Evolutionary conservation across 1,139 yeast genomes (phyloP), one percentile per base, ranked within the genome.

Genomic region (Yamadazyma blattariae): DNA sequence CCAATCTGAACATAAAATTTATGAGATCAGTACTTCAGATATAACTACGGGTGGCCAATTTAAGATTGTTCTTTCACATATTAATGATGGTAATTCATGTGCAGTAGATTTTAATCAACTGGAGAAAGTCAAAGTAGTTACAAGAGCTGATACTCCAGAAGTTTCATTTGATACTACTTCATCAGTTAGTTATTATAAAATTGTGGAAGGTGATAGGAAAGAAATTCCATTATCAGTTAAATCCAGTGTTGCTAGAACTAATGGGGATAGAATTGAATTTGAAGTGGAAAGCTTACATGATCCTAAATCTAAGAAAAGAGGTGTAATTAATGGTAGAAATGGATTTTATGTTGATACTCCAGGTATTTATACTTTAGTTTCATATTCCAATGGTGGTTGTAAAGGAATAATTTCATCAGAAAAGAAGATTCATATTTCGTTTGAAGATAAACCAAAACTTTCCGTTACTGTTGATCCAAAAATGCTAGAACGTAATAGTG

Each of bases 71-170:
- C 55, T 94, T 40, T 72, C 77, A 2, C 74, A 85, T 10, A 76
- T 87, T 4, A 71, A 69, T 25, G 98, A 94, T 54, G 73, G 77
- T 10, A 76, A 84, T 20, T 79, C 82, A 1, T 92, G 99, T 61
- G 66, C 74, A 12, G 89, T 86, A 10, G 77, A 78, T n/a, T 61
- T 46, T 16, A 46, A 50, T 9, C 69, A 70, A 23, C 76, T 73
- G 24, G 76, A 77, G 26, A 82, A 76, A 38, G 77, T 83, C 15
- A 69, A 61, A 20, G 64, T 89, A 13, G 67, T 70, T 20, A 89
- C 89, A 2, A 73, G 89, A 46, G 64, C 80, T 34, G 86, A 80
- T 42, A 61, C 81, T 5, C 95, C 96, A 2, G 51, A 50, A 34
- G 39, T 58, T 39, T 58, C 35, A 20, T 45, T 59, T 41, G 42